Conservation (phyloP, 129 eudicot genomes). For the Escallonia rubra region DNA sequence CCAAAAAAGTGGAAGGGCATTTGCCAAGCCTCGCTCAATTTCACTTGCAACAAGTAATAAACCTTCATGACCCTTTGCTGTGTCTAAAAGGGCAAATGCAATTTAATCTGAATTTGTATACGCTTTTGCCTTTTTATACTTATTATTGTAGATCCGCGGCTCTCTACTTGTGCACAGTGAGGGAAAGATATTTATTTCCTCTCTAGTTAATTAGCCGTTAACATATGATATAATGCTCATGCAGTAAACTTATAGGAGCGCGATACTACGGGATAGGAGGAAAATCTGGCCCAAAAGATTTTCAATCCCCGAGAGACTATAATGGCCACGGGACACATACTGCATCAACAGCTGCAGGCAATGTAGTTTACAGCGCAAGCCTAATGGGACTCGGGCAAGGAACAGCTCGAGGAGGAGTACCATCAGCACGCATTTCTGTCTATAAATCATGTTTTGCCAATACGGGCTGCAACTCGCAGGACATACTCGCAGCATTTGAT, state of each 20-base stretch:
- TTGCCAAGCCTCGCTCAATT: conserved; percentile 30
- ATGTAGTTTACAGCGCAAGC: conserved; percentile 23
- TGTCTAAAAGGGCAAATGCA: background rate
- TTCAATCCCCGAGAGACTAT: conserved; percentile 36
- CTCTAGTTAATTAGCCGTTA: background rate
- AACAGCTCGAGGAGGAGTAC: conserved; percentile 53
- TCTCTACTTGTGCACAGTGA: background rate
- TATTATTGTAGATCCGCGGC: no score
- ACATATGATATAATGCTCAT: background rate
- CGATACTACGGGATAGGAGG: conserved; percentile 20
- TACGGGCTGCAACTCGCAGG: conserved; percentile 11
- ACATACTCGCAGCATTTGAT: conserved; percentile 44
- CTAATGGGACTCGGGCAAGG: conserved; percentile 29
- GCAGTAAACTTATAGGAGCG: conserved; percentile 45
- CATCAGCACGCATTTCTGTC: conserved; percentile 34
- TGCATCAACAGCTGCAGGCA: conserved; percentile 44
- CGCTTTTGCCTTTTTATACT: no score
- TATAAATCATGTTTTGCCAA: conserved; percentile 32
- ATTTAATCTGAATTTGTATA: background rate
- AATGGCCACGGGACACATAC: conserved; percentile 42
- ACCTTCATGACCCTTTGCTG: background rate
- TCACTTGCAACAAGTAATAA: conserved; percentile 45
- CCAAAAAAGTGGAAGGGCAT: conserved; percentile 44
- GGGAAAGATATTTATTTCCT: background rate
- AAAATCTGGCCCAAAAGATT: background rate